These are phyloP conservation scores for Coemansia sp. DNA, from an alignment of 192 early-diverging fungal genomes.

Conservation along the genomic window DNA sequence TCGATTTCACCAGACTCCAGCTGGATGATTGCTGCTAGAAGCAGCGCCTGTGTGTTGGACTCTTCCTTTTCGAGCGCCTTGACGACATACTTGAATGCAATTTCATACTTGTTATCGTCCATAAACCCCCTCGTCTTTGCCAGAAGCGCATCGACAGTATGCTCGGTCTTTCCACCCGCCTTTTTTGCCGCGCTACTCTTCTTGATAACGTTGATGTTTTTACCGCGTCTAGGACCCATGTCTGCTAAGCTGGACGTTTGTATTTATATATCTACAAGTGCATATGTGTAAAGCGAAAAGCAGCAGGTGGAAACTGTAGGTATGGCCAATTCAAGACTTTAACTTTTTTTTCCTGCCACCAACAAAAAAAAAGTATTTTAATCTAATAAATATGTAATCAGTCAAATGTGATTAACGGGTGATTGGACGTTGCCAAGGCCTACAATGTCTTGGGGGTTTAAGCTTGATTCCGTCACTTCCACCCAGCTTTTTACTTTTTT, in stretches of 20 bases:
- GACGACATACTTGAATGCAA: constrained; percentile 67
- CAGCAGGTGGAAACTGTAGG: neutral
- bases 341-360: neutral
- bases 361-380: neutral
- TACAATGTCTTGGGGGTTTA: too few relatives aligned
- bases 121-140: constrained; percentile 61
- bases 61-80: constrained; percentile 65
- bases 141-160: constrained; percentile 61
- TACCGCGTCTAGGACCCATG: constrained; percentile 9
- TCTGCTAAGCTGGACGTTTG: neutral
- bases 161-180: constrained; percentile 24
- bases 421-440: too few relatives aligned
- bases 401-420: too few relatives aligned
- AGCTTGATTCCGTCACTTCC: too few relatives aligned
- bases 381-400: neutral
- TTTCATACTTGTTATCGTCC: constrained; percentile 73
- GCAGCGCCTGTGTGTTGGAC: constrained; percentile 58
- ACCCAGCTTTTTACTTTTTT: too few relatives aligned
- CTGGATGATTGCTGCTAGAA: constrained; percentile 69
- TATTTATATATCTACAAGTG: constrained; percentile 5
- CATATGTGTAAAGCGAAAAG: neutral
- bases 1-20: constrained; percentile 71
- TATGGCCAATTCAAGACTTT: too few relatives aligned
- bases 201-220: constrained; percentile 6
- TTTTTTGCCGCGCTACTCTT: neutral